Evolutionary conservation across 2,329 filamentous ascomycete genomes (phyloP).

Genomic region (Cryphonectria japonica): DNA sequence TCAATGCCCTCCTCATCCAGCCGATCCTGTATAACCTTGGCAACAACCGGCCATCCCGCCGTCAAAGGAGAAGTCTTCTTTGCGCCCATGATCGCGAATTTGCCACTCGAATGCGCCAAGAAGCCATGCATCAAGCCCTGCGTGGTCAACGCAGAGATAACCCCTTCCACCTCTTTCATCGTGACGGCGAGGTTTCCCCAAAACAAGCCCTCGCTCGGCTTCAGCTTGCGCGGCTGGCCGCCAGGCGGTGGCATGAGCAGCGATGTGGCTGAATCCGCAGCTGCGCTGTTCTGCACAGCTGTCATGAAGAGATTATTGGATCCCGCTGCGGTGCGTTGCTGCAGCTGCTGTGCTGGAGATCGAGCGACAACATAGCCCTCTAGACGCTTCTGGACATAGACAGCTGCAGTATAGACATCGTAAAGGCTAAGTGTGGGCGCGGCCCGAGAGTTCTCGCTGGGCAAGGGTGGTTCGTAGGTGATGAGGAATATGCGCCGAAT

Average conservation of each 20-base stretch:
- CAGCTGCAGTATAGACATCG: slow-evolving; percentile 67
- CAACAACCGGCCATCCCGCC: slow-evolving; percentile 77
- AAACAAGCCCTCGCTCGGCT: slow-evolving; percentile 63
- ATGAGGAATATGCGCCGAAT: slow-evolving; percentile 78
- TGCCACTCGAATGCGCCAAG: slow-evolving; percentile 73
- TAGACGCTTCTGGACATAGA: slow-evolving; percentile 66
- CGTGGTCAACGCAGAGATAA: slow-evolving; percentile 75
- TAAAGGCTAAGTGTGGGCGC: slow-evolving; percentile 76
- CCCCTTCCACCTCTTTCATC: slow-evolving; percentile 72
- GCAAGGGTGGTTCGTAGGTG: slow-evolving; percentile 69
- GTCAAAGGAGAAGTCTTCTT: slow-evolving; percentile 66
- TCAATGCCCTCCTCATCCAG: slow-evolving; percentile 61
- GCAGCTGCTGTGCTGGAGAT: slow-evolving; percentile 34
- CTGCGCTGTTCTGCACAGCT: slow-evolving; percentile 52
- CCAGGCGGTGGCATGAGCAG: slow-evolving; percentile 54
- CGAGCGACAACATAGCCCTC: slow-evolving; percentile 58
- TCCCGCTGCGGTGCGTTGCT: slow-evolving; percentile 43
- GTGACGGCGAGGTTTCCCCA: slow-evolving; percentile 65
- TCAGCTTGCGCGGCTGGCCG: slow-evolving; percentile 51
- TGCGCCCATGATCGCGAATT: slow-evolving; percentile 82
- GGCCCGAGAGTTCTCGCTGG: slow-evolving; percentile 56
- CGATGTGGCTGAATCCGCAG: slow-evolving; percentile 36
- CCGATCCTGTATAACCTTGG: slow-evolving; percentile 67
- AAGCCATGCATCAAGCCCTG: slow-evolving; percentile 85
- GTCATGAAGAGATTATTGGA: slow-evolving; percentile 57